Conservation (phyloP, 2,329 filamentous ascomycete genomes). For the Calonectria hawksworthii region DNA sequence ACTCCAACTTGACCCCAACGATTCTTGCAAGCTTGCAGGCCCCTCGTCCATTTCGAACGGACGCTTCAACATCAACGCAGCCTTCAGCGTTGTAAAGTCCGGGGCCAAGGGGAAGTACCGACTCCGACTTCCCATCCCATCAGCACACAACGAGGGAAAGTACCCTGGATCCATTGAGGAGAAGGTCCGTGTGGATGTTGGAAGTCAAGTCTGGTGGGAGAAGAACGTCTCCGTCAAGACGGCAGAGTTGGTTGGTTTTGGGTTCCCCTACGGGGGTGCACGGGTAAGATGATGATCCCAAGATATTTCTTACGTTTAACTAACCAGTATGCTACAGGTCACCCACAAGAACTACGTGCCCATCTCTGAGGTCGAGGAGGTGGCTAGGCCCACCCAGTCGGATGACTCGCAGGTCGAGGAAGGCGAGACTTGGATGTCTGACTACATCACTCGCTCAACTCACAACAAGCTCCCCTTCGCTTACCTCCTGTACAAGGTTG, state of each 20-base stretch:
- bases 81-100: not conserved
- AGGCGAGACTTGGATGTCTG: not conserved
- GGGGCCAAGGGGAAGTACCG: not conserved
- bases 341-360: not conserved
- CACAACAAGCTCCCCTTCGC: not conserved
- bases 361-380: not conserved
- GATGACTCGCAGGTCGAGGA: not conserved
- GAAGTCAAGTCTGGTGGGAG: not conserved
- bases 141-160: not conserved
- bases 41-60: not conserved
- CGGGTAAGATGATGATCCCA: conserved; percentile 4
- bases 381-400: not conserved
- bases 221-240: not conserved
- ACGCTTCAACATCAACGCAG: conserved; percentile 11
- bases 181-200: conserved; percentile 2
- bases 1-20: not conserved
- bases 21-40: not conserved
- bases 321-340: not conserved
- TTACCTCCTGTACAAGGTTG: not conserved
- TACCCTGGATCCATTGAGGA: not conserved
- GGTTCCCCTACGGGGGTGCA: not conserved
- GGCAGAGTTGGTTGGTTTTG: not conserved
- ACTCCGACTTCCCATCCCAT: not conserved
- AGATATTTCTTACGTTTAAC: not conserved
- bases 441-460: not conserved